Evolutionary conservation across 441 rosid species (phyloP).

Genomic region (Euphorbia celastroides): DNA sequence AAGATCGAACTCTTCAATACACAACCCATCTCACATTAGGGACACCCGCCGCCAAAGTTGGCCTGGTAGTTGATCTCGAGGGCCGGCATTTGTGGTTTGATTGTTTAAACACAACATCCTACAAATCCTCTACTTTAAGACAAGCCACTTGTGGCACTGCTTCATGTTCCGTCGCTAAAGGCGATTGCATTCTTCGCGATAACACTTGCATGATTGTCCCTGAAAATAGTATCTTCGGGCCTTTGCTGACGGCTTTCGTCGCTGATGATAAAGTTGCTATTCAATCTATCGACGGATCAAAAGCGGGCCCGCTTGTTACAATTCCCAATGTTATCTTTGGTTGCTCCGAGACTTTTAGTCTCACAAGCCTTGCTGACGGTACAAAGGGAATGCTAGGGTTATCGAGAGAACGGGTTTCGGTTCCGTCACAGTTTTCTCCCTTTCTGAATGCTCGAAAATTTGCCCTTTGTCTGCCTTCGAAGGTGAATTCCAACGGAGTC

Average conservation of each 20-base stretch:
- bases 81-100: slow-evolving; percentile 16
- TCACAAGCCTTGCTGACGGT: slow-evolving; percentile 23
- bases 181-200: slow-evolving; percentile 16
- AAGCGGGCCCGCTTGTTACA: slow-evolving; percentile 14
- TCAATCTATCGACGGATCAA: slow-evolving; percentile 28
- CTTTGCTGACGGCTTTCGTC: slow-evolving; percentile 15
- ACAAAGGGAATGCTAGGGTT: slow-evolving; percentile 27
- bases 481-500: slow-evolving; percentile 1
- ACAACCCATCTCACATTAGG: slow-evolving; percentile 9
- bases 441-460: slow-evolving; percentile 21
- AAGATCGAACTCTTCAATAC: slow-evolving; percentile 14
- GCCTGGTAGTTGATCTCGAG: slow-evolving; percentile 5
- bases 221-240: slow-evolving; percentile 26
- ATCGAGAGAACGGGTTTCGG: not conserved
- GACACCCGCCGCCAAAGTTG: not conserved
- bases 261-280: slow-evolving; percentile 21
- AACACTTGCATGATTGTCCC: slow-evolving; percentile 38
- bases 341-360: slow-evolving; percentile 16
- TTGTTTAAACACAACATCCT: not conserved
- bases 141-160: slow-evolving; percentile 10
- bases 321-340: slow-evolving; percentile 24
- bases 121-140: slow-evolving; percentile 8
- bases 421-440: slow-evolving; percentile 20
- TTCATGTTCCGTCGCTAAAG: slow-evolving; percentile 12
- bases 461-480: slow-evolving; percentile 19